These are phyloP conservation scores for Paramecium tetraurelia DNA, from an alignment of 73 alveolate species.

Conservation along the genomic window DNA sequence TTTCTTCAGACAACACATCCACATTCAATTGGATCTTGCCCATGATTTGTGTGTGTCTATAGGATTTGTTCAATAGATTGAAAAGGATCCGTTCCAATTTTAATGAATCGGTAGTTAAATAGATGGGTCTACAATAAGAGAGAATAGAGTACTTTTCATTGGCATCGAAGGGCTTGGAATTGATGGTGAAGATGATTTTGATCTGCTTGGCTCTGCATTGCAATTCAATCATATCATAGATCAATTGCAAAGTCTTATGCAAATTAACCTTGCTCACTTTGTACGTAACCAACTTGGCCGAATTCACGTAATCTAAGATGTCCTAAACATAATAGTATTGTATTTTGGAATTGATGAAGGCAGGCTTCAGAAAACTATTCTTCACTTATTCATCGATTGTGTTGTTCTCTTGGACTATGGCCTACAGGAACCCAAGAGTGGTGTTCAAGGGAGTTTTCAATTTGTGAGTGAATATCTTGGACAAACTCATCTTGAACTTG, in stretches of 20 bases:
- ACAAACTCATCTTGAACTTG: not conserved
- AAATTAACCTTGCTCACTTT: not conserved
- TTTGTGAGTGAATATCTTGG: slow-evolving; percentile 26
- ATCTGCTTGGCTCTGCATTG: slow-evolving; percentile 1
- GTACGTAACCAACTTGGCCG: not conserved
- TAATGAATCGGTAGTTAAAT: not conserved
- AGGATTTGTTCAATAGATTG: slow-evolving; percentile 1
- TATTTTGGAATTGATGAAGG: not conserved
- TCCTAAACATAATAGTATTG: not conserved
- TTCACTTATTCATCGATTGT: not conserved
- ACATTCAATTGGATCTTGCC: not conserved
- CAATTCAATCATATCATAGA: not conserved
- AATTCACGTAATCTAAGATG: not conserved
- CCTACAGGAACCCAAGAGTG: not conserved
- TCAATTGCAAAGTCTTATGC: not conserved
- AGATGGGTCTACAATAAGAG: not conserved
- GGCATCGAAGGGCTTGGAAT: not conserved
- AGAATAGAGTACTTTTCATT: not conserved
- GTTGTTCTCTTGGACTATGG: not conserved
- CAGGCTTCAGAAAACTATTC: not conserved
- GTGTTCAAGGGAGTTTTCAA: slow-evolving; percentile 17
- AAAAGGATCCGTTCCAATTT: not conserved
- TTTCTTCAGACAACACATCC: not conserved
- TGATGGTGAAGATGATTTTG: not conserved
- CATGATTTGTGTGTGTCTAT: not conserved